Evolutionary conservation across 108 stramenopile species (phyloP).

Genomic region (Skeletonema marinoi): DNA sequence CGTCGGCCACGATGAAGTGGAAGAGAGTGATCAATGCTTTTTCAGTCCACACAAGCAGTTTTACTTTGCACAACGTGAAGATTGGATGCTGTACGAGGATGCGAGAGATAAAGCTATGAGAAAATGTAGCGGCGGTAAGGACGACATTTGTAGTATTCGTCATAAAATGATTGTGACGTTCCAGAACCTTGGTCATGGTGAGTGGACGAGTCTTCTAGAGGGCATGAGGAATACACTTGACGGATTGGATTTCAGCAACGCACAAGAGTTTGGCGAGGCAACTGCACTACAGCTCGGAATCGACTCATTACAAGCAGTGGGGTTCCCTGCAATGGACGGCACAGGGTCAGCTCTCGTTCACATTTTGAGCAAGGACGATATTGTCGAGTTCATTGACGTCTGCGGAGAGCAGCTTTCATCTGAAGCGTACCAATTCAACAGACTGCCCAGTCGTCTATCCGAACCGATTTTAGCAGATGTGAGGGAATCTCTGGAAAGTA

Average conservation of each 20-base stretch:
- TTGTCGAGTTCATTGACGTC: conserved; percentile 18
- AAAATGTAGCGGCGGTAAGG: not conserved
- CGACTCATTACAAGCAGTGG: conserved; percentile 4
- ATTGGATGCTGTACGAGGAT: conserved; percentile 20
- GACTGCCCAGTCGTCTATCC: conserved; percentile 21
- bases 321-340: conserved; percentile 21
- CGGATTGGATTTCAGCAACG: conserved; percentile 2
- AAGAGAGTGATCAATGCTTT: not conserved
- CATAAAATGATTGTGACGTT: conserved; percentile 31
- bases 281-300: not conserved
- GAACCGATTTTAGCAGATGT: conserved; percentile 11
- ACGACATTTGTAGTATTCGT: not conserved
- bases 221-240: conserved; percentile 19
- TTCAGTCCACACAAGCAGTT: conserved; percentile 9
- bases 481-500: conserved; percentile 6
- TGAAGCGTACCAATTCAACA: conserved; percentile 20
- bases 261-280: conserved; percentile 7
- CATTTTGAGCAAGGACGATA: conserved; percentile 5
- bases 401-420: conserved; percentile 31
- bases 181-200: conserved; percentile 11
- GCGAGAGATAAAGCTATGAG: conserved; percentile 1
- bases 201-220: conserved; percentile 20
- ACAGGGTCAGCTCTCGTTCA: conserved; percentile 5
- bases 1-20: not conserved
- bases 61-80: conserved; percentile 14